Evolutionary conservation across 306 rosid species (phyloP).

Genomic region (Casuarina equisetifolia): DNA sequence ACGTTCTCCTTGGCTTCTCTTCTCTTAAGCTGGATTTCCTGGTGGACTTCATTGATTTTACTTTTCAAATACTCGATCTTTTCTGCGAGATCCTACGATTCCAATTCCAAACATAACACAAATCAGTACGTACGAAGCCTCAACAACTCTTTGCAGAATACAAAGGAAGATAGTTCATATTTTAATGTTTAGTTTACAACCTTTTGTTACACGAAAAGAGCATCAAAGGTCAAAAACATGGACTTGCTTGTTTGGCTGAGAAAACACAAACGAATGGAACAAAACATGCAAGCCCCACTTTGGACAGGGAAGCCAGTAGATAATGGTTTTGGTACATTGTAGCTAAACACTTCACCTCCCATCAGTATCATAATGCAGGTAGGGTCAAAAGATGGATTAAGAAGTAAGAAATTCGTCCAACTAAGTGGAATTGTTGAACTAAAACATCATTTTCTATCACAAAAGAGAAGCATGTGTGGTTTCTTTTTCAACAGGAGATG

Average conservation of each 20-base stretch:
- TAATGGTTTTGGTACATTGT: slow-evolving; percentile 11
- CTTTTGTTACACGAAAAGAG: not conserved
- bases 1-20: slow-evolving; percentile 50
- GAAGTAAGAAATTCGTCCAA: not conserved
- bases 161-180: not conserved
- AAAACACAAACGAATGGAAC: not conserved
- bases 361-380: not conserved
- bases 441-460: slow-evolving; percentile 14
- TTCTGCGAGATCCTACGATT: slow-evolving; percentile 42
- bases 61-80: slow-evolving; percentile 40
- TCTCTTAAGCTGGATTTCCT: slow-evolving; percentile 42
- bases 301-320: slow-evolving; percentile 13
- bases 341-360: slow-evolving; percentile 13
- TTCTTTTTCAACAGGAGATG: too few species aligned
- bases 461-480: slow-evolving; percentile 2
- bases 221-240: not conserved
- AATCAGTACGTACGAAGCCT: not conserved
- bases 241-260: too few species aligned
- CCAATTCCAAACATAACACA: not conserved
- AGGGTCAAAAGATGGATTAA: slow-evolving; percentile 29
- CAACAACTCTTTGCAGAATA: not conserved
- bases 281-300: slow-evolving; percentile 9
- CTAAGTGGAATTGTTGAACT: not conserved
- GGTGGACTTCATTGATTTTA: slow-evolving; percentile 46
- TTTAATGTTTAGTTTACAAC: not conserved